Evolutionary conservation across 1,284 basidiomycete genomes (phyloP).

Genomic region (Inonotus hispidus): DNA sequence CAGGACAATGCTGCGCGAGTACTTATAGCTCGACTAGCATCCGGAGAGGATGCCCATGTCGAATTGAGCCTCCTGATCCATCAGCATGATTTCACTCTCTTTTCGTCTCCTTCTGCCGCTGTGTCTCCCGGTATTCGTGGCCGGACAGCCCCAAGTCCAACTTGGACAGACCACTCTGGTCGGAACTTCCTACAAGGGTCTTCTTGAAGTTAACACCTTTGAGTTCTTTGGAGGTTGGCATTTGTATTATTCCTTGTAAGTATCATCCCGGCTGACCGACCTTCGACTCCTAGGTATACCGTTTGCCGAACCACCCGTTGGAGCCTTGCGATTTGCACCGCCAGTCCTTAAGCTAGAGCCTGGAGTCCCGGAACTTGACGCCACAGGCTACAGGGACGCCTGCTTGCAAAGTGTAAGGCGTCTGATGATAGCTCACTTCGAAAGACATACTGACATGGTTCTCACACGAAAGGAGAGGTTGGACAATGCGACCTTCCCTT

Average conservation of each 20-base stretch:
- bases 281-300: slow-evolving; percentile 46
- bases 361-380: slow-evolving; percentile 39
- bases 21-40: too few relatives aligned
- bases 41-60: too few relatives aligned
- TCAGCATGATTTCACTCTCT: too few relatives aligned
- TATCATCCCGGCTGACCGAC: background rate
- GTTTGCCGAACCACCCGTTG: slow-evolving; percentile 57
- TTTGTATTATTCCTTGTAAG: background rate
- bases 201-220: background rate
- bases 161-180: slow-evolving; percentile 3
- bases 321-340: slow-evolving; percentile 48
- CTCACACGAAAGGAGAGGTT: background rate
- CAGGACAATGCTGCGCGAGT: too few relatives aligned
- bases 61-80: too few relatives aligned
- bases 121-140: background rate
- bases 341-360: slow-evolving; percentile 41
- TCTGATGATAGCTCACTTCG: background rate
- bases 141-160: background rate
- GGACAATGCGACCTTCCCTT: background rate
- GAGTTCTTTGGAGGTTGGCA: slow-evolving; percentile 10
- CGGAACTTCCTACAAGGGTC: background rate
- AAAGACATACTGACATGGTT: background rate
- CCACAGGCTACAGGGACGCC: slow-evolving; percentile 46
- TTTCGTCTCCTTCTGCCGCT: background rate
- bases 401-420: slow-evolving; percentile 42